Evolutionary conservation across 2,329 filamentous ascomycete genomes (phyloP).

Genomic region (Calonectria leucothoes): DNA sequence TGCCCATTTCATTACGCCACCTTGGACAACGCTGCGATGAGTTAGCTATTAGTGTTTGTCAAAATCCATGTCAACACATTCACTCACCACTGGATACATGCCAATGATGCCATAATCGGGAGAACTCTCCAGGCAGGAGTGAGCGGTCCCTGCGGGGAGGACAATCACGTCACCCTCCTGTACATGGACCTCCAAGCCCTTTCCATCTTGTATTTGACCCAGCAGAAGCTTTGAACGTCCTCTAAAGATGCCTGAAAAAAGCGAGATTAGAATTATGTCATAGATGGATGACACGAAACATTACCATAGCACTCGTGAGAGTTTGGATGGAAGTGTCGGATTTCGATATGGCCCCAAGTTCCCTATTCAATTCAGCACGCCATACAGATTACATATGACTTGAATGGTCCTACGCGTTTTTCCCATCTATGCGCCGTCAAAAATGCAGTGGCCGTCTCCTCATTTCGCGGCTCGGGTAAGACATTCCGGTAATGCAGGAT

Average conservation of each 20-base stretch:
- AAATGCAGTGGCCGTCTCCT: slow-evolving; percentile 25
- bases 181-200: slow-evolving; percentile 28
- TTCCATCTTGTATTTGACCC: slow-evolving; percentile 30
- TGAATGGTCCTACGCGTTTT: slow-evolving; percentile 22
- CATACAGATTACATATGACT: background rate
- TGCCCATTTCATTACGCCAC: slow-evolving; percentile 33
- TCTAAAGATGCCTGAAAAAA: slow-evolving; percentile 31
- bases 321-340: slow-evolving; percentile 40
- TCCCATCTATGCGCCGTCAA: slow-evolving; percentile 37
- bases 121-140: slow-evolving; percentile 31
- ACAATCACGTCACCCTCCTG: slow-evolving; percentile 35
- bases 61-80: no score
- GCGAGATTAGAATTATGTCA: background rate
- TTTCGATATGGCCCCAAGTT: slow-evolving; percentile 36
- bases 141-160: slow-evolving; percentile 35
- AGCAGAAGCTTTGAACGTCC: slow-evolving; percentile 35
- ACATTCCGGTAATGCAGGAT: slow-evolving; percentile 36
- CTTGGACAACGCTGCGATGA: slow-evolving; percentile 23
- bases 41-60: background rate
- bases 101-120: slow-evolving; percentile 38
- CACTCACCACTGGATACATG: slow-evolving; percentile 31
- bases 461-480: slow-evolving; percentile 23
- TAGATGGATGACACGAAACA: no score
- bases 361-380: slow-evolving; percentile 13
- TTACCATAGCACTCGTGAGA: slow-evolving; percentile 40